These are phyloP conservation scores for Penicillium diatomitis DNA, from an alignment of 495 filamentous ascomycete genomes.

Conservation along the genomic window DNA sequence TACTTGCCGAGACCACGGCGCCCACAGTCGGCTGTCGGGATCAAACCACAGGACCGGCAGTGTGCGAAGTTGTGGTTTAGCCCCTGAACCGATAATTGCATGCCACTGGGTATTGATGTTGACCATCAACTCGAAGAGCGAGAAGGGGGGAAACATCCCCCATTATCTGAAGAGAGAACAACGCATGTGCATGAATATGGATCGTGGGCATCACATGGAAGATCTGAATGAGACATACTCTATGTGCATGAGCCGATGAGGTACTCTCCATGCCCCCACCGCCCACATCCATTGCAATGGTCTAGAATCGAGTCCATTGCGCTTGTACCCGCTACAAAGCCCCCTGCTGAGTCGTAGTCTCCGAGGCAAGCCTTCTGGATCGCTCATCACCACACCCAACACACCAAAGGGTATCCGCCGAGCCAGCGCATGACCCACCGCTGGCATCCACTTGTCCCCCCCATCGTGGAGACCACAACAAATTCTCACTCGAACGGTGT, in stretches of 20 bases:
- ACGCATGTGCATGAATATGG: too few species aligned
- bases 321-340: conserved; percentile 1
- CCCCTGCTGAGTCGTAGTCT: not conserved
- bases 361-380: not conserved
- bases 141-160: not conserved
- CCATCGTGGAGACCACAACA: too few species aligned
- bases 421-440: too few species aligned
- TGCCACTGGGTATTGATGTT: too few species aligned
- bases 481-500: too few species aligned
- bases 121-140: not conserved
- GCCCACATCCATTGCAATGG: not conserved
- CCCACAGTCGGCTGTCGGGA: conserved; percentile 1
- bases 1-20: not conserved
- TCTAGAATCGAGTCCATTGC: conserved; percentile 3
- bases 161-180: not conserved
- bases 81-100: not conserved
- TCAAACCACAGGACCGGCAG: not conserved
- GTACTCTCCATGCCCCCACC: too few species aligned
- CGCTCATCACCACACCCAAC: not conserved
- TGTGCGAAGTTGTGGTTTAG: not conserved
- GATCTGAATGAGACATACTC: too few species aligned
- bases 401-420: too few species aligned
- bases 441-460: too few species aligned
- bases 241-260: too few species aligned
- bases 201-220: too few species aligned